These are phyloP conservation scores for Termitomyces sp. DNA, from an alignment of 768 basidiomycete species.

Conservation along the genomic window DNA sequence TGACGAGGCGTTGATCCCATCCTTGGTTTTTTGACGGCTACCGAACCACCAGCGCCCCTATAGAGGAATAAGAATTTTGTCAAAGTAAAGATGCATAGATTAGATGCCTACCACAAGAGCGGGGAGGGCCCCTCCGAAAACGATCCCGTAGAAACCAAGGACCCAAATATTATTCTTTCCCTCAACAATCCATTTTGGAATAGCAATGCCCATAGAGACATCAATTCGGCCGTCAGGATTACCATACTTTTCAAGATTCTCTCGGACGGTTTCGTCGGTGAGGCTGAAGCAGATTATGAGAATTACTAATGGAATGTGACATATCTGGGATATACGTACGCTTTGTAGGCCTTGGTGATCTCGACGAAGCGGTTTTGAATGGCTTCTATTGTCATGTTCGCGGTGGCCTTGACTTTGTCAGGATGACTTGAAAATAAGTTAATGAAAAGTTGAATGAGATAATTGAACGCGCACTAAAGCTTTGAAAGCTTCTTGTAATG, in stretches of 20 bases:
- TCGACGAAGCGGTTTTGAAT: conserved; percentile 88
- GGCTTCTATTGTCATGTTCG: conserved; percentile 82
- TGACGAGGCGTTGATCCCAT: conserved; percentile 78
- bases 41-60: conserved; percentile 98
- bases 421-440: conserved; percentile 66
- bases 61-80: background rate
- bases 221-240: conserved; percentile 98
- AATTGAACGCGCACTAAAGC: conserved; percentile 57
- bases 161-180: conserved; percentile 91
- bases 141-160: conserved; percentile 78
- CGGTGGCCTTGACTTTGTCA: conserved; percentile 86
- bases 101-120: conserved; percentile 63
- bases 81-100: background rate
- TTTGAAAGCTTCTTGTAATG: conserved; percentile 92
- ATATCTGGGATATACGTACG: conserved; percentile 49
- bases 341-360: conserved; percentile 97
- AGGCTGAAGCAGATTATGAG: conserved; percentile 43
- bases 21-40: conserved; percentile 84
- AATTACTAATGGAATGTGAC: background rate
- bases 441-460: background rate
- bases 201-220: conserved; percentile 89
- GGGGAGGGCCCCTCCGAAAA: conserved; percentile 89
- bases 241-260: conserved; percentile 86
- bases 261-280: conserved; percentile 89
- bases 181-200: conserved; percentile 93